Conservation (phyloP, 2,329 filamentous ascomycete species). For the Rutstroemia sydowiana region DNA sequence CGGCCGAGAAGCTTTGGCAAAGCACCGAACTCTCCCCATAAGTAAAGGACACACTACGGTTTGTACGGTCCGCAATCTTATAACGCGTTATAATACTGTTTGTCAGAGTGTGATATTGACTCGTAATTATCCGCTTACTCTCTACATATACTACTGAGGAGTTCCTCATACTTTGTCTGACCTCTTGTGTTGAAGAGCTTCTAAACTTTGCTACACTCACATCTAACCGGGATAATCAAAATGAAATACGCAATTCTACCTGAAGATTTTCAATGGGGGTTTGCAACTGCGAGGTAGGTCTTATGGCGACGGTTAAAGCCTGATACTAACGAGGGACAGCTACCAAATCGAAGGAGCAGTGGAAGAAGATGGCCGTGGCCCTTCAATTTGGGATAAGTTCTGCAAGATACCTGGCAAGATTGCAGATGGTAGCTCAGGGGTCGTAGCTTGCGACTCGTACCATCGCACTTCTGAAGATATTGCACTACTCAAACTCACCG, state of each 20-base stretch:
- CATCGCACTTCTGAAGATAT: slow-evolving; percentile 73
- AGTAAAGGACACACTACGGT: slow-evolving; percentile 18
- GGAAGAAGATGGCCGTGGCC: slow-evolving; percentile 68
- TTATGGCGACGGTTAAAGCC: not conserved
- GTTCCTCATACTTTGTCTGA: not conserved
- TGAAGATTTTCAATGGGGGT: slow-evolving; percentile 70
- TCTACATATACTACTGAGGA: slow-evolving; percentile 8
- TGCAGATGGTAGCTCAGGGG: slow-evolving; percentile 67
- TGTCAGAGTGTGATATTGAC: not conserved
- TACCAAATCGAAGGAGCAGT: slow-evolving; percentile 81
- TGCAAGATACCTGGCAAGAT: slow-evolving; percentile 76
- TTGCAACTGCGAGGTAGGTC: slow-evolving; percentile 66
- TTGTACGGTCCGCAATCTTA: slow-evolving; percentile 18
- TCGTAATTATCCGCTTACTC: slow-evolving; percentile 3
- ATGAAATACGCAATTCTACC: slow-evolving; percentile 48
- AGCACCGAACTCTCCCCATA: slow-evolving; percentile 12
- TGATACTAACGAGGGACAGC: slow-evolving; percentile 36
- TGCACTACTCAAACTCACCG: slow-evolving; percentile 64
- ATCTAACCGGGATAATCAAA: not conserved
- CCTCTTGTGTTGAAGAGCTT: not conserved
- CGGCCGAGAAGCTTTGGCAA: slow-evolving; percentile 12
- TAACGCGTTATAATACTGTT: not conserved
- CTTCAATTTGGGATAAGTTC: slow-evolving; percentile 89
- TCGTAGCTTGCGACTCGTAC: slow-evolving; percentile 80
- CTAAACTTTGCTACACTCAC: not conserved